These are phyloP conservation scores for Sphagnum fallax DNA, from an alignment of 228 moss, liverwort and hornwort species.

Conservation along the genomic window DNA sequence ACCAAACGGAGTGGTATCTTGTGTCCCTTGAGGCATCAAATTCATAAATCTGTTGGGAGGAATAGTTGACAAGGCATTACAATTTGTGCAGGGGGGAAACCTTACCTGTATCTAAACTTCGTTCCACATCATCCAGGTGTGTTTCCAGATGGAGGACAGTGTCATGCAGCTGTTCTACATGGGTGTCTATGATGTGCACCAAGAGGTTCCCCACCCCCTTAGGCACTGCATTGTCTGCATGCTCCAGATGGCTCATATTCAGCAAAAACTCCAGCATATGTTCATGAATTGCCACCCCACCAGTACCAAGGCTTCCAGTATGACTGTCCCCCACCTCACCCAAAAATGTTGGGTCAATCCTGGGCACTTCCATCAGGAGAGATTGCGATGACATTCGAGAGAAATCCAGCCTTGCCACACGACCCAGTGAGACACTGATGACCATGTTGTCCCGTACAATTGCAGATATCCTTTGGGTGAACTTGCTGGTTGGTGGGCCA, in stretches of 20 bases:
- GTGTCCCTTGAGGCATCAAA: too few relatives aligned
- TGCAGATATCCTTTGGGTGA: slow-evolving; percentile 81
- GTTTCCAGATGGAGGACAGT: slow-evolving; percentile 79
- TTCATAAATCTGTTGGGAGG: too few relatives aligned
- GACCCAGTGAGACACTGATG: slow-evolving; percentile 74
- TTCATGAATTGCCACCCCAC: slow-evolving; percentile 64
- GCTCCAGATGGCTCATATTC: slow-evolving; percentile 78
- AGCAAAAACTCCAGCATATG: slow-evolving; percentile 82
- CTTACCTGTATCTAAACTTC: slow-evolving; percentile 61
- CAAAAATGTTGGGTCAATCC: slow-evolving; percentile 30
- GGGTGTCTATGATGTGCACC: slow-evolving; percentile 84
- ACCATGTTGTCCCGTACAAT: slow-evolving; percentile 73
- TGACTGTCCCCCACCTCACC: slow-evolving; percentile 12
- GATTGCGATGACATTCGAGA: slow-evolving; percentile 48
- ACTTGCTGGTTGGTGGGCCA: slow-evolving; percentile 67
- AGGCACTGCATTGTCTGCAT: slow-evolving; percentile 77
- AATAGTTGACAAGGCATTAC: too few relatives aligned
- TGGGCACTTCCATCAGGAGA: slow-evolving; percentile 67
- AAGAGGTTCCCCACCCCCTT: slow-evolving; percentile 66
- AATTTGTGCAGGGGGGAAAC: too few relatives aligned
- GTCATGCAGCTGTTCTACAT: slow-evolving; percentile 84
- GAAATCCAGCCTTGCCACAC: slow-evolving; percentile 67
- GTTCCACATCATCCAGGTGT: slow-evolving; percentile 73
- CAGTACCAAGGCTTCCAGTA: slow-evolving; percentile 19
- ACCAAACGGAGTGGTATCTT: too few relatives aligned